Base-by-base conservation (phyloP, 108 stramenopile species). In the Cyclotella distinguenda region DNA sequence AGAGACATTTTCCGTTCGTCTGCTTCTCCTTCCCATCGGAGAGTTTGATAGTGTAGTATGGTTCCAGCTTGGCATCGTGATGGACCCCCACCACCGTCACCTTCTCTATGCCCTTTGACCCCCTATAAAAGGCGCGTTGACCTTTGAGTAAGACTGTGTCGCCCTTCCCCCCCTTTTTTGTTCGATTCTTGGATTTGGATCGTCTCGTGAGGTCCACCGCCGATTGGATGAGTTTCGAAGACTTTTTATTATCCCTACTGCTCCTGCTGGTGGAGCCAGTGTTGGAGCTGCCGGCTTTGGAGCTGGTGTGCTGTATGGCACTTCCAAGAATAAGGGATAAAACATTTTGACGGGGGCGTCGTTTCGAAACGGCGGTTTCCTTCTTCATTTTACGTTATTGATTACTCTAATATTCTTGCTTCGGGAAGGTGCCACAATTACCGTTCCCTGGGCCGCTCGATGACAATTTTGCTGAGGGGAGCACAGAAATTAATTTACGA, bases 21-120 rank as follows among this genome's bases (percentile, higher is more conserved):
- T 82, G 81, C 62, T 82, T 82, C 73, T 82, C 81, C 50, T 60
- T 73, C 50, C 81, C 81, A 45, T 77, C 77, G 12, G 58, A 42
- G 31, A 82, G 44, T 31, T 51, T 34, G 38, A 82, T 79, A 12
- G 81, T 79, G 33, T 79, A 82, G 55, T 82, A 82, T 16, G 81
- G 77, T 28, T 68, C 81, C 38, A 82, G 18, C 31, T 76, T 70
- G 33, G 68, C 68, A 64, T 82, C 81, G 50, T 70, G 68, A 64
- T 82, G 81, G 28, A 77, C 54, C 22, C 68, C 76, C 42, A 69
- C 66, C 12, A 75, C 47, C 21, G 74, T 75, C 10, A 75, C 74
- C 54, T 75, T 75, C 22, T 36, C 53, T 18, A 75, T 67, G 13
- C 74, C 74, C 54, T 55, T 75, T 13, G 66, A 22, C 5, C 59